Conservation (phyloP, 108 stramenopile genomes). For the Aurantiochytrium sp. region DNA sequence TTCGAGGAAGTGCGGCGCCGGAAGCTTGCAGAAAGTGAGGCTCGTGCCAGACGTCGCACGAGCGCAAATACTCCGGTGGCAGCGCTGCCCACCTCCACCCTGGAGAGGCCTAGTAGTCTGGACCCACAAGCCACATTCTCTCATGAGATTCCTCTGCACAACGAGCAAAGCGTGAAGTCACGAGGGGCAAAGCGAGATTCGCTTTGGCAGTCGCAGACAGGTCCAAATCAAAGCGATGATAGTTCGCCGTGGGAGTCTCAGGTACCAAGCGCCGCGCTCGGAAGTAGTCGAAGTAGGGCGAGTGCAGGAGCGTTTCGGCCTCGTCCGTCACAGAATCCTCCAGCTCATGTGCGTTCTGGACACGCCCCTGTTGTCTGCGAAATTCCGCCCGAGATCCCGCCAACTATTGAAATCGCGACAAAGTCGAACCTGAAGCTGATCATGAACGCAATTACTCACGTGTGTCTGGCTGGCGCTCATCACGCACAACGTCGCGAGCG, state of each 20-base stretch:
- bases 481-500: not conserved
- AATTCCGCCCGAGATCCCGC: not conserved
- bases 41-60: not conserved
- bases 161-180: not conserved
- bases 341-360: not conserved
- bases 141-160: not conserved
- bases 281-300: too few species aligned
- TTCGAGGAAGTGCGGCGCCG: not conserved
- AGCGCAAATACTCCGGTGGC: not conserved
- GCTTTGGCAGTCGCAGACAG: too few species aligned
- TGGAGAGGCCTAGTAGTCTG: too few species aligned
- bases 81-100: too few species aligned
- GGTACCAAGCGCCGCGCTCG: too few species aligned
- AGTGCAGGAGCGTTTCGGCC: too few species aligned
- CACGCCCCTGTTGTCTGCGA: not conserved
- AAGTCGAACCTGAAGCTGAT: constrained; percentile 11
- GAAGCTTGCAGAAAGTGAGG: not conserved
- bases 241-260: too few species aligned
- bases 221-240: too few species aligned
- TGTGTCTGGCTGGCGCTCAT: not conserved
- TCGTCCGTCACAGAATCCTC: not conserved
- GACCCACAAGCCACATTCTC: too few species aligned
- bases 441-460: not conserved
- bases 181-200: too few species aligned
- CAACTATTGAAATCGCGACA: not conserved